Conservation (phyloP, 371 early-diverging fungal species). For the Gilbertella persicaria region DNA sequence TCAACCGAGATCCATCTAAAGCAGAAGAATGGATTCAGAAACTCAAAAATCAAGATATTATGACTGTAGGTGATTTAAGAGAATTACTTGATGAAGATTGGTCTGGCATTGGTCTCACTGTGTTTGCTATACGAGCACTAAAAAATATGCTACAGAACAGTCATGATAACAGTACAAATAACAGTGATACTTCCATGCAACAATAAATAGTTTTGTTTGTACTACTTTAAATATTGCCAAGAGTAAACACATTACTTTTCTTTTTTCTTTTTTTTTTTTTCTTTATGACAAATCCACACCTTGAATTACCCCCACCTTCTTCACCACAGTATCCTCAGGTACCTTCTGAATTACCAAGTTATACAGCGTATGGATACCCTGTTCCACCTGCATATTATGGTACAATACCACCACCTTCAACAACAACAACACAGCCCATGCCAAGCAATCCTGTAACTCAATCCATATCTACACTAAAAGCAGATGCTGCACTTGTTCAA, state of each 20-base stretch:
- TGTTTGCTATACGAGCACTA: conserved; percentile 80
- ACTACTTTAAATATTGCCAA: too few species aligned
- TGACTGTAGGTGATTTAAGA: conserved; percentile 75
- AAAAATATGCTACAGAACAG: conserved; percentile 54
- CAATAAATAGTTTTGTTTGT: too few species aligned
- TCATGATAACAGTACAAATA: background rate
- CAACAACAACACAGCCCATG: background rate
- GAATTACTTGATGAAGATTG: conserved; percentile 74
- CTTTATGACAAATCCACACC: background rate
- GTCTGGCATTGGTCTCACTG: conserved; percentile 71
- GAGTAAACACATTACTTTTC: too few species aligned
- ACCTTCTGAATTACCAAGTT: background rate
- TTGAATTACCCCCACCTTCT: background rate
- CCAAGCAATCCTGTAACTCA: background rate
- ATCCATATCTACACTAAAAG: conserved; percentile 1
- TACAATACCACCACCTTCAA: background rate
- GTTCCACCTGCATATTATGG: background rate
- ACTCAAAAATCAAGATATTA: conserved; percentile 70
- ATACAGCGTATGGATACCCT: background rate
- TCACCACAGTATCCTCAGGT: background rate
- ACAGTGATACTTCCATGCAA: background rate
- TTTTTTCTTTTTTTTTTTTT: too few species aligned
- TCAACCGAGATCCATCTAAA: conserved; percentile 64
- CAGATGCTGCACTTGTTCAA: conserved; percentile 13
- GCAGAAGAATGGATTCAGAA: conserved; percentile 67